Percentiles rank a stretch among this genome's conserved stretches.
These are phyloP conservation scores for Pugionium dolabratum DNA, from an alignment of 345 rosid genomes.

Conservation along the genomic window DNA sequence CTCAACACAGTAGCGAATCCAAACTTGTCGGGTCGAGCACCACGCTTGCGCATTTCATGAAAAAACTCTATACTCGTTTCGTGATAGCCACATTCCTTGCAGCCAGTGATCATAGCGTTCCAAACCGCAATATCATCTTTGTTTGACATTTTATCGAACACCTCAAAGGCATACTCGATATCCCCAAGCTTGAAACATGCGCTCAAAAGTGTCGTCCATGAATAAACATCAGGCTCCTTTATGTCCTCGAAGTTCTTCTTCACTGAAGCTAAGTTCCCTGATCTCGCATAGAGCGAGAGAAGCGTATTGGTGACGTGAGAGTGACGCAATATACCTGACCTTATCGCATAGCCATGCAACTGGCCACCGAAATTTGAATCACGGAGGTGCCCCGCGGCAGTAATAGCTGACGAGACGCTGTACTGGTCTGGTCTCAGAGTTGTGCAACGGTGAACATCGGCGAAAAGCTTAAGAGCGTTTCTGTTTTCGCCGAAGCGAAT, in stretches of 20 bases:
- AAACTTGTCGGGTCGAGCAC: conserved; percentile 60
- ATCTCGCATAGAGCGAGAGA: conserved; percentile 56
- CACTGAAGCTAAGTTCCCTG: conserved; percentile 42
- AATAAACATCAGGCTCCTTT: conserved; percentile 58
- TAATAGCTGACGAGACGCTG: conserved; percentile 58
- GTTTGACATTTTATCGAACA: conserved; percentile 57
- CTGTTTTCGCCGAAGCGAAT: too few relatives aligned
- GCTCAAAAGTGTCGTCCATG: conserved; percentile 66
- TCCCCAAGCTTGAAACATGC: conserved; percentile 51
- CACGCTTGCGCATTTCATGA: conserved; percentile 56
- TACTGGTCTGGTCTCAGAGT: conserved; percentile 60
- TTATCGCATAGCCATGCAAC: conserved; percentile 59
- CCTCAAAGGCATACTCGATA: conserved; percentile 49
- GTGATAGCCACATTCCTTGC: conserved; percentile 50
- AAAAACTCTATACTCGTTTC: conserved; percentile 54
- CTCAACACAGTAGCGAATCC: conserved; percentile 70
- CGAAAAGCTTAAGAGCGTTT: too few relatives aligned
- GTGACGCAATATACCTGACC: conserved; percentile 48
- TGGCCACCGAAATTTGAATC: conserved; percentile 47
- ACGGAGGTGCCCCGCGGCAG: conserved; percentile 59
- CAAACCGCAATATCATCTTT: conserved; percentile 54
- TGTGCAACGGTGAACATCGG: conserved; percentile 44
- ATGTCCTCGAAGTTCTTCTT: conserved; percentile 57
- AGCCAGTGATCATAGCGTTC: conserved; percentile 82
- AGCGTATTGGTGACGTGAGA: conserved; percentile 65